Evolutionary conservation across 352 stramenopile species (phyloP), one percentile per base, ranked within the genome.

Genomic region (Phytophthora chlamydospora): DNA sequence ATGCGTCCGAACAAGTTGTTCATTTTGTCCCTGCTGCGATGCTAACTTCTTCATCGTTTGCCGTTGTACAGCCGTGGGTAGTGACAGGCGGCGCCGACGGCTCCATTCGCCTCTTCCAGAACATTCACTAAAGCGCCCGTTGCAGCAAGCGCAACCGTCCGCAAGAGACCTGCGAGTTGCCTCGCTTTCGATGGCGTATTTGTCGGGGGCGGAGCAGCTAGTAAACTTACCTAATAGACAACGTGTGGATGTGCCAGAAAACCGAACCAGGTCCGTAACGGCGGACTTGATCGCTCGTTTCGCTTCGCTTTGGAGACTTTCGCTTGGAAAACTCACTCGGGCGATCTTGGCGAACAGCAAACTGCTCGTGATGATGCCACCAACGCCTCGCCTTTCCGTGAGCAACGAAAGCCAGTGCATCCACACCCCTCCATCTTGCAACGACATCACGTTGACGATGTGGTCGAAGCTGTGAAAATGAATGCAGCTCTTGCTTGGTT

Each of bases 61-160:
- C 21, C 40, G 32, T 61, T 43, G 67, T n/a, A 19, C 55, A 91
- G 85, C 93, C 92, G 21, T 98, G 93, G 93, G 73, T 98, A 31
- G 97, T 98, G 55, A 98, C 94, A 32, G 92, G 83, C 51, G 97
- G 97, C 39, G 96, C 96, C 1, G 97, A 99, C 75, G 94, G 96
- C 47, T 89, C 81, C 39, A 97, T 99, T 60, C 91, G 97, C 47
- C 83, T 99, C 47, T 99, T 97, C 75, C 96, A 99, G 73, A 98
- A 99, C 81, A 97, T 98, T 85, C 90, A 97, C 67, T 96, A 88
- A 68, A 32, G 53, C 48, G 40, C 33, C 29, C 24, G 36, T 61
- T 66, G 42, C 34, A 47, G n/a, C 24, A 16, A 19, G 54, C 14
- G 53, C 55, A 56, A 67, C 43, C 43, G 31, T 42, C 42, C 35